A percentile compares a stretch with the other conserved stretches of the same genome.
Evolutionary conservation across 2,329 filamentous ascomycete species (phyloP).

Genomic region (Aspergillus flavus): DNA sequence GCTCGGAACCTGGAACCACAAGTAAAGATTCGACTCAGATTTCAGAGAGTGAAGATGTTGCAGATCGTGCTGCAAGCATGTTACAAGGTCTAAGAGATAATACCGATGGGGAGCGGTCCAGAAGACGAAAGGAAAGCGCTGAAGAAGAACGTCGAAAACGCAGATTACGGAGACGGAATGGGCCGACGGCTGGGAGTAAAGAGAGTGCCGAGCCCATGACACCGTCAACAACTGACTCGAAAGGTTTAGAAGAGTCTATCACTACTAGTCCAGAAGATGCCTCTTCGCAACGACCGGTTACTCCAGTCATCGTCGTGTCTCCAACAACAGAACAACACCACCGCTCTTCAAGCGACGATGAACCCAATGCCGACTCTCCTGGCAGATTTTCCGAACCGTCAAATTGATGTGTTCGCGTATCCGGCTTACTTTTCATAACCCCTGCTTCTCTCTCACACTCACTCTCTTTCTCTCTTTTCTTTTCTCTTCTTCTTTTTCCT

Average conservation of each 20-base stretch:
- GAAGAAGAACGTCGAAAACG: constrained; percentile 75
- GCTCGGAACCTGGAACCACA: constrained; percentile 37
- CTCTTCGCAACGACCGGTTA: constrained; percentile 24
- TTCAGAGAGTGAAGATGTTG: constrained; percentile 70
- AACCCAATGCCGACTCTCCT: constrained; percentile 25
- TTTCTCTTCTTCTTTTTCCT: neutral
- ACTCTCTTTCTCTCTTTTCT: neutral
- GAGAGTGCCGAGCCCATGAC: constrained; percentile 38
- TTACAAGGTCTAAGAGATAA: constrained; percentile 79
- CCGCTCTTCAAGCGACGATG: constrained; percentile 23
- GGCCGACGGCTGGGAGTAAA: constrained; percentile 41
- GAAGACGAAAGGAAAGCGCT: constrained; percentile 71
- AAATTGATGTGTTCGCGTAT: constrained; percentile 20
- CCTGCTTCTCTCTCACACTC: neutral
- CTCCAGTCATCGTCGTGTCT: constrained; percentile 42
- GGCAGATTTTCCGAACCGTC: constrained; percentile 28
- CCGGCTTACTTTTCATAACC: neutral
- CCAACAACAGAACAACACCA: constrained; percentile 27
- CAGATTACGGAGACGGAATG: constrained; percentile 67
- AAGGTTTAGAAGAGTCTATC: constrained; percentile 24
- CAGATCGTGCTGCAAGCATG: constrained; percentile 78
- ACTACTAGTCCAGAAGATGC: constrained; percentile 26
- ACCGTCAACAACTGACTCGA: constrained; percentile 27
- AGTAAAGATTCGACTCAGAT: constrained; percentile 39
- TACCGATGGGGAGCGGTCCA: constrained; percentile 57